phyloP scores from a whole-genome alignment of 148 eudicot species.

The Arctostaphylos glauca region DNA sequence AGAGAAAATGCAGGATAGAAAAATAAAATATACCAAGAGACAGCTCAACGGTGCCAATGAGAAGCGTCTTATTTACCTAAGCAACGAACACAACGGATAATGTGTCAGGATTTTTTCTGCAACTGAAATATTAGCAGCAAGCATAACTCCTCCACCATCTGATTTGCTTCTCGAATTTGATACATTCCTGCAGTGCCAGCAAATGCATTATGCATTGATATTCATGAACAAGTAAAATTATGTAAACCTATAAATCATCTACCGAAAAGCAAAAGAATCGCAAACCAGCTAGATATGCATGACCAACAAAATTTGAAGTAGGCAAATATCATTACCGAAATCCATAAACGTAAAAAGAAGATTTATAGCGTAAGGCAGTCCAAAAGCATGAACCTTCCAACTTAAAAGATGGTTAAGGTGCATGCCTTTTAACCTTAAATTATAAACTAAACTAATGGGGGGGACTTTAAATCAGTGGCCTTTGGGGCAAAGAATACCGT shows the following conservation, averaged over 20 bases:
- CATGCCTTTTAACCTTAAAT: neutral
- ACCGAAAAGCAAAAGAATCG: neutral
- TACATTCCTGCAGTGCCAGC: slow-evolving; percentile 73
- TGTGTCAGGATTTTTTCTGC: slow-evolving; percentile 78
- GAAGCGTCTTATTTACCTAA: slow-evolving; percentile 45
- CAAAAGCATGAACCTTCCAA: neutral
- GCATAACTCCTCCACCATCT: slow-evolving; percentile 99
- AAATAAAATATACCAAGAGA: neutral
- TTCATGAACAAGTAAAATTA: neutral
- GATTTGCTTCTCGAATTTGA: slow-evolving; percentile 99
- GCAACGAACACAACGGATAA: slow-evolving; percentile 68
- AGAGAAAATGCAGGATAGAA: neutral
- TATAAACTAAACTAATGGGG: neutral
- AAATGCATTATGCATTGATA: slow-evolving; percentile 15
- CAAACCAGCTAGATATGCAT: neutral
- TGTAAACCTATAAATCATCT: neutral
- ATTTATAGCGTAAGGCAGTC: neutral
- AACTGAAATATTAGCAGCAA: slow-evolving; percentile 96
- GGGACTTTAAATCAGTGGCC: too few relatives aligned
- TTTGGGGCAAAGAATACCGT: too few relatives aligned
- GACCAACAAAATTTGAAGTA: neutral
- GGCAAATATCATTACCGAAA: neutral
- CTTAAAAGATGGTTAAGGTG: neutral
- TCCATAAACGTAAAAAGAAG: neutral
- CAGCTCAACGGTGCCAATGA: slow-evolving; percentile 7